phyloP scores from a whole-genome alignment of 2,329 filamentous ascomycete species.

The Fusarium brachygibbosum region DNA sequence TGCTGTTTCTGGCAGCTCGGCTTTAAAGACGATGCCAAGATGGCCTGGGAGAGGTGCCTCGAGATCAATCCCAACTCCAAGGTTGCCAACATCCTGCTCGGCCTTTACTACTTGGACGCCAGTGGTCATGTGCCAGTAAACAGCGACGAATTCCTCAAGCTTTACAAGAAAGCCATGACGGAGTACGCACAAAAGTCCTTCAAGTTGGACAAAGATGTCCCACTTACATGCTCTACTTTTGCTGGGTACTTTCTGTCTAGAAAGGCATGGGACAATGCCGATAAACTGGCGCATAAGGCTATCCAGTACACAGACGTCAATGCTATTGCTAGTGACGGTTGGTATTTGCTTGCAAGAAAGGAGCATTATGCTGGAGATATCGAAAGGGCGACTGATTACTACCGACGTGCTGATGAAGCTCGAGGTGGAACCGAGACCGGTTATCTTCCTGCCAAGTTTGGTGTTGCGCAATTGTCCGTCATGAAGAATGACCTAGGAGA shows the following conservation, averaged over 20 bases:
- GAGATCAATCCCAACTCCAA: constrained; percentile 88
- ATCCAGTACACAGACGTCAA: constrained; percentile 98
- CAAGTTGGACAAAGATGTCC: constrained; percentile 91
- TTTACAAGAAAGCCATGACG: constrained; percentile 95
- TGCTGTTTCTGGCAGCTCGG: constrained; percentile 98
- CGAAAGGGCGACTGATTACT: constrained; percentile 84
- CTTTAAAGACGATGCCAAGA: constrained; percentile 91
- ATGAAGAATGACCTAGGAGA: constrained; percentile 87
- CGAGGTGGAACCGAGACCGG: constrained; percentile 91
- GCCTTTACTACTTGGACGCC: constrained; percentile 88
- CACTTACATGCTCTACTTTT: constrained; percentile 91
- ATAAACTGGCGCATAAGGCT: constrained; percentile 89
- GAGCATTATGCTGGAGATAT: constrained; percentile 86
- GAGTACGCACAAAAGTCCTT: constrained; percentile 94
- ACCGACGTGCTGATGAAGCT: constrained; percentile 90
- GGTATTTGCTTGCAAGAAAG: constrained; percentile 93
- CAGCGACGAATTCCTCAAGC: constrained; percentile 83
- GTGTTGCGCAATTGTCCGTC: constrained; percentile 89
- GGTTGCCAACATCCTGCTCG: constrained; percentile 89
- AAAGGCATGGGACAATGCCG: constrained; percentile 84
- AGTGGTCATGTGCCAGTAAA: constrained; percentile 86
- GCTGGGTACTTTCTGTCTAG: constrained; percentile 89
- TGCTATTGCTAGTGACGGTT: constrained; percentile 95
- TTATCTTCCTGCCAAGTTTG: constrained; percentile 94
- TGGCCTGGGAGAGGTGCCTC: constrained; percentile 88